Base-by-base conservation (phyloP, 257 asterid genomes). In the Ocimum tenuiflorum region DNA sequence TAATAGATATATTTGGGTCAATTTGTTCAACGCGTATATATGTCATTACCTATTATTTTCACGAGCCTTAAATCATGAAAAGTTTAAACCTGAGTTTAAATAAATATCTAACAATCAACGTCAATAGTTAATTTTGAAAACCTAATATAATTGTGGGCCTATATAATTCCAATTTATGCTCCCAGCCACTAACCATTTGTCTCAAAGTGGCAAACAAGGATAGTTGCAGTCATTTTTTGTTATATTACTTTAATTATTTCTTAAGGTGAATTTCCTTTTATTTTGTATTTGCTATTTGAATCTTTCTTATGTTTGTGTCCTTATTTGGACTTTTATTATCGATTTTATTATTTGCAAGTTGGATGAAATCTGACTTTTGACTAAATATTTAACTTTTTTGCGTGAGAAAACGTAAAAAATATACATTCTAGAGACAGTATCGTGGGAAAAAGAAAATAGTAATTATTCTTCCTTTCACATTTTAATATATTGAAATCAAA, bases 111-210 rank as follows among this genome's bases (percentile, higher is more conserved):
- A 57, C 63, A 72, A 65, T 72, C 68, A 24, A 39, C 41, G 24
- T 72, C 66, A 46, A 45, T 6, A 48, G 57, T 65, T 38, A n/a
- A 38, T 13, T 65, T 36, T 47, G 41, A 54, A n/a, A n/a, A 72
- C 36, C 29, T 48, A 60, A 52, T 52, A 27, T 48, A 31, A 43
- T 5, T 31, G 78, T 67, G 69, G 78, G 18, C 69, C 65, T 42
- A 14, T 39, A 51, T 11, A 9, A 17, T 14, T 17, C 57, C 24
- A 72, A 60, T 67, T 27, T 14, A 35, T 68, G 15, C 35, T 55
- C 60, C 17, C 63, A 64, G 14, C 69, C 52, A 56, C 70, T 70
- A 48, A 59, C 68, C 52, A 19, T 67, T 50, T 19, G 63, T 71
- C 69, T 22, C 63, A 54, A 60, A 60, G 71, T 36, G 71, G 47